Evolutionary conservation across 2,329 filamentous ascomycete species (phyloP).

Genomic region (Hypoxylon sp.): DNA sequence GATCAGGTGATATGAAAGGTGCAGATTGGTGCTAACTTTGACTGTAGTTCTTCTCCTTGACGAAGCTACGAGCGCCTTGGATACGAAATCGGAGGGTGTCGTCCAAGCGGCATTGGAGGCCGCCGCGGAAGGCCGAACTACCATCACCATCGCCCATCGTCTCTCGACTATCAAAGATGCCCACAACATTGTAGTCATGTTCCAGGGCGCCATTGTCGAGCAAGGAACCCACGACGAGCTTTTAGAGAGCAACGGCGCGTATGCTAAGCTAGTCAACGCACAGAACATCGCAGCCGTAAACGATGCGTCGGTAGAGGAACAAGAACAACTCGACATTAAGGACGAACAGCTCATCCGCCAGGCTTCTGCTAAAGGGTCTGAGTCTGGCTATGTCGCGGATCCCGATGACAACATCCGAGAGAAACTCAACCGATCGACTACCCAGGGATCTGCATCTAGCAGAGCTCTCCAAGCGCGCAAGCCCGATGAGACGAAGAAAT

Average conservation of each 20-base stretch:
- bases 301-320: constrained; percentile 59
- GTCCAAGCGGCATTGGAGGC: constrained; percentile 92
- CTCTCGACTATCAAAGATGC: constrained; percentile 93
- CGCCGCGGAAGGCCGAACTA: constrained; percentile 86
- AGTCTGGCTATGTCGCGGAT: constrained; percentile 57
- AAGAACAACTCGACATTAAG: constrained; percentile 57
- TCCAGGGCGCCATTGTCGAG: constrained; percentile 83
- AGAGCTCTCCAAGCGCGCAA: constrained; percentile 67
- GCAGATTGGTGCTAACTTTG: constrained; percentile 8
- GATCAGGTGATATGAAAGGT: constrained; percentile 9
- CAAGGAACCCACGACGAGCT: constrained; percentile 88
- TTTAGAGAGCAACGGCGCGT: constrained; percentile 74
- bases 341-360: constrained; percentile 61
- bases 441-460: constrained; percentile 72
- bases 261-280: constrained; percentile 85
- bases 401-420: constrained; percentile 68
- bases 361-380: constrained; percentile 51
- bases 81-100: constrained; percentile 93
- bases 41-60: constrained; percentile 79
- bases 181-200: constrained; percentile 96
- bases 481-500: constrained; percentile 61
- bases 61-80: constrained; percentile 91
- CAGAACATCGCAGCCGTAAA: constrained; percentile 78
- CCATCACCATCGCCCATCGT: constrained; percentile 94
- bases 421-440: constrained; percentile 63